Evolutionary conservation across 345 rosid species (phyloP).

Genomic region (Sisymbrium altissimum): DNA sequence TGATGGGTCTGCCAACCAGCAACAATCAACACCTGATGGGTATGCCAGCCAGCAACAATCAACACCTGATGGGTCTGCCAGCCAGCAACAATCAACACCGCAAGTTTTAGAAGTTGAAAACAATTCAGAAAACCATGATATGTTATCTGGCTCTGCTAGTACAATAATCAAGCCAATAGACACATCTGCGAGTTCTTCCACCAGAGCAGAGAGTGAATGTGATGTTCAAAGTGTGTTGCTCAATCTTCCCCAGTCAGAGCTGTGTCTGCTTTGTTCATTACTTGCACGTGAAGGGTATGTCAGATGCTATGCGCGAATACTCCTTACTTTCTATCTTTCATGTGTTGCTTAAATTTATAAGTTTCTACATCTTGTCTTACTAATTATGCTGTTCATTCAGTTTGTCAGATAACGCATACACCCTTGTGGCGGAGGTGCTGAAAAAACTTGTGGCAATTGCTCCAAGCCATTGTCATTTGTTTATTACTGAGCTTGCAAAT

Average conservation of each 20-base stretch:
- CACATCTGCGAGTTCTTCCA: constrained; percentile 39
- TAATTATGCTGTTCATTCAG: constrained; percentile 38
- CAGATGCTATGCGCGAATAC: background rate
- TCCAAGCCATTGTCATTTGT: constrained; percentile 75
- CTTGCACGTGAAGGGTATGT: constrained; percentile 94
- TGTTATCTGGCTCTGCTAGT: constrained; percentile 38
- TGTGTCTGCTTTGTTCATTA: constrained; percentile 81
- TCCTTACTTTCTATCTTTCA: background rate
- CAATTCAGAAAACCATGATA: constrained; percentile 39
- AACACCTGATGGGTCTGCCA: constrained; percentile 34
- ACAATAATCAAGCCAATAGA: constrained; percentile 40
- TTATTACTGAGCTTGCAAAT: constrained; percentile 74
- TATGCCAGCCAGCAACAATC: constrained; percentile 41
- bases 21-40: constrained; percentile 27
- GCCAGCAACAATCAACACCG: constrained; percentile 25
- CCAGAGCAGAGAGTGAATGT: constrained; percentile 47
- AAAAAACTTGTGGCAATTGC: constrained; percentile 79
- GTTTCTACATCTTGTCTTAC: background rate
- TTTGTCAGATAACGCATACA: constrained; percentile 87
- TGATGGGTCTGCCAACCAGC: constrained; percentile 42
- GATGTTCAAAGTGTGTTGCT: constrained; percentile 57
- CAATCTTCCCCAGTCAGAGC: constrained; percentile 78
- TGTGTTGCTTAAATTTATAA: background rate
- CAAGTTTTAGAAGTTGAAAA: constrained; percentile 41
- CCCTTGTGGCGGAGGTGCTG: constrained; percentile 88